phyloP scores from a whole-genome alignment of 148 eudicot genomes.

The Heliosperma pusillum region DNA sequence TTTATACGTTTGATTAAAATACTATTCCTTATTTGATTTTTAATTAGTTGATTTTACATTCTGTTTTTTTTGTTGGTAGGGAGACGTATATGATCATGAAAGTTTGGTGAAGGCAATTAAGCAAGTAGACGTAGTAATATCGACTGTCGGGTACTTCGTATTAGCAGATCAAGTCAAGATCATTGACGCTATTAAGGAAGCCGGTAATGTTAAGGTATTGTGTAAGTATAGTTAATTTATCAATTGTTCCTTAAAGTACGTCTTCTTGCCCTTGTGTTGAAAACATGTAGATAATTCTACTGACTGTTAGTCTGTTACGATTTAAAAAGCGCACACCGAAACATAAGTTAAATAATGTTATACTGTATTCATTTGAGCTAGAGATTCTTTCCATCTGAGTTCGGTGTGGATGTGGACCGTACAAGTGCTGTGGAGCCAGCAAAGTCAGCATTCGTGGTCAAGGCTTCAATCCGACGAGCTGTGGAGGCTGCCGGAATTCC shows the following conservation, averaged over 20 bases:
- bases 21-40: too few species aligned
- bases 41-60: too few species aligned
- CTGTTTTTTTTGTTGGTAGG: constrained; percentile 26
- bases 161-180: constrained; percentile 60
- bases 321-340: too few species aligned
- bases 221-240: too few species aligned
- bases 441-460: constrained; percentile 30
- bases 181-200: constrained; percentile 69
- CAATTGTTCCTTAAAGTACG: too few species aligned
- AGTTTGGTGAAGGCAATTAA: constrained; percentile 66
- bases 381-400: constrained; percentile 73
- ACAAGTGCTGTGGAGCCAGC: constrained; percentile 57
- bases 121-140: constrained; percentile 73
- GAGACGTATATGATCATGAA: constrained; percentile 53
- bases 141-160: constrained; percentile 39
- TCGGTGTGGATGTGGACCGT: constrained; percentile 63
- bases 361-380: constrained; percentile 5
- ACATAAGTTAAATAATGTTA: too few species aligned
- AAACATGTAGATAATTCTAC: too few species aligned
- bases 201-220: constrained; percentile 81
- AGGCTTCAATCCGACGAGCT: constrained; percentile 43
- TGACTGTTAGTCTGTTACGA: too few species aligned
- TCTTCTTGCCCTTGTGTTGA: too few species aligned
- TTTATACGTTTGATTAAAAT: too few species aligned
- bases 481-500: constrained; percentile 61